A percentile compares a stretch with the other conserved stretches of the same genome.
Evolutionary conservation across 225 moss, liverwort and hornwort species (phyloP).

Genomic region (Pseudisothecium myosuroides): DNA sequence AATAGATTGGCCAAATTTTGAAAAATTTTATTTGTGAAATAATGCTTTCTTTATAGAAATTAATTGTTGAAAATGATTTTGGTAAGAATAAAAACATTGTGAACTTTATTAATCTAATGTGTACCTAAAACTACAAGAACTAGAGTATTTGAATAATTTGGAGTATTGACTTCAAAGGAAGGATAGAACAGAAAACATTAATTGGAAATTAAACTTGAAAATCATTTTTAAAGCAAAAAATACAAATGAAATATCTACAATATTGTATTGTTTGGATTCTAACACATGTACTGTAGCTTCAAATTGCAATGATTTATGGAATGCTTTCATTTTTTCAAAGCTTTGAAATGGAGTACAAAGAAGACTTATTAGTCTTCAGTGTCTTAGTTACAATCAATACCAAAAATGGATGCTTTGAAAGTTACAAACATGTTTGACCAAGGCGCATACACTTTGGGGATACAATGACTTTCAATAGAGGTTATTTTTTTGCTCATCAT

Average conservation of each 20-base stretch:
- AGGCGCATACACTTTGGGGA: fast-evolving
- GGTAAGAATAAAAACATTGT: no score
- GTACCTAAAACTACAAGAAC: no score
- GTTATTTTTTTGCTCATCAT: no score
- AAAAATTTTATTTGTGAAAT: no score
- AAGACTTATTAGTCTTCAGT: background rate
- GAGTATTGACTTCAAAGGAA: no score
- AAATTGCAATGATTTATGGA: background rate
- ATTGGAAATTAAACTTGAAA: fast-evolving
- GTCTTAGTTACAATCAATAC: fast-evolving
- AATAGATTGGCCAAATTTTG: no score
- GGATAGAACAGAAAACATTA: background rate
- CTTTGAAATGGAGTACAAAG: fast-evolving
- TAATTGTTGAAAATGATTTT: no score
- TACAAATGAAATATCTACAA: background rate
- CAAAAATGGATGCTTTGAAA: background rate
- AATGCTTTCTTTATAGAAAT: no score
- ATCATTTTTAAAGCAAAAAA: fast-evolving
- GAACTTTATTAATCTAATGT: no score
- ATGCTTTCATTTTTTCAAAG: background rate
- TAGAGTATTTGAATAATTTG: no score
- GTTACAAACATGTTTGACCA: background rate
- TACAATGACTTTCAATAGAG: no score
- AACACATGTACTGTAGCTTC: fast-evolving
- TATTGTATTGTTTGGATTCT: background rate